Percentiles rank a stretch among this genome's conserved stretches.
Conservation (phyloP, 192 early-diverging fungal species). For the Dissophora ornata region DNA sequence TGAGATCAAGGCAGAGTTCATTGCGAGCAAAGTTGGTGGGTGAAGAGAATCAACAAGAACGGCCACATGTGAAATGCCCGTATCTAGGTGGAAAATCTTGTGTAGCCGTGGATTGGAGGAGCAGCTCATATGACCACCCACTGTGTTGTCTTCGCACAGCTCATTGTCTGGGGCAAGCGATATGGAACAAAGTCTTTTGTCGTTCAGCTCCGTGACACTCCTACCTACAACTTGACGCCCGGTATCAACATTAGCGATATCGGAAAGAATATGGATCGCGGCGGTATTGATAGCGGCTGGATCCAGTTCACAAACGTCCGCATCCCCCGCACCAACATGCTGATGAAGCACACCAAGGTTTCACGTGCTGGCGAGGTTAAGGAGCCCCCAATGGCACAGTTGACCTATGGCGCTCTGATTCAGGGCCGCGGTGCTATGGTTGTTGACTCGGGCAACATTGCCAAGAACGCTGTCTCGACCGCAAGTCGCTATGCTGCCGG, state of each 20-base stretch:
- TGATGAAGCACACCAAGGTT: constrained; percentile 93
- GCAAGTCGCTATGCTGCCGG: constrained; percentile 92
- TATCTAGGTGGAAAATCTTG: no score
- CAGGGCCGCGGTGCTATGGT: constrained; percentile 84
- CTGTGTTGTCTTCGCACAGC: constrained; percentile 83
- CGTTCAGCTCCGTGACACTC: constrained; percentile 85
- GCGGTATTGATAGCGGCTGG: constrained; percentile 92
- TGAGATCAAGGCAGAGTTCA: constrained; percentile 21
- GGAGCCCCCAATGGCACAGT: constrained; percentile 82
- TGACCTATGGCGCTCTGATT: constrained; percentile 88
- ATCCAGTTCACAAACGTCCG: constrained; percentile 92
- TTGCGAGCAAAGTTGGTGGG: no score
- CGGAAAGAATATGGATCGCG: constrained; percentile 92
- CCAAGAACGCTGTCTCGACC: constrained; percentile 91
- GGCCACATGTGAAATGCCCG: no score
- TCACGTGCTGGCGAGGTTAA: constrained; percentile 78
- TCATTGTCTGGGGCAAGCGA: constrained; percentile 79
- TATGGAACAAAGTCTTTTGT: constrained; percentile 91
- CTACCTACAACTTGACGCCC: constrained; percentile 78
- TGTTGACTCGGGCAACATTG: constrained; percentile 82
- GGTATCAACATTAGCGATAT: constrained; percentile 91
- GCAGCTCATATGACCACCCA: constrained; percentile 88
- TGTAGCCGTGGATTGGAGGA: constrained; percentile 98
- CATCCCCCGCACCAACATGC: constrained; percentile 88
- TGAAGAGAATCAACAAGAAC: no score